Evolutionary conservation across 2,329 filamentous ascomycete species (phyloP), one percentile per base, ranked within the genome.

Genomic region (Bipolaris cookei): DNA sequence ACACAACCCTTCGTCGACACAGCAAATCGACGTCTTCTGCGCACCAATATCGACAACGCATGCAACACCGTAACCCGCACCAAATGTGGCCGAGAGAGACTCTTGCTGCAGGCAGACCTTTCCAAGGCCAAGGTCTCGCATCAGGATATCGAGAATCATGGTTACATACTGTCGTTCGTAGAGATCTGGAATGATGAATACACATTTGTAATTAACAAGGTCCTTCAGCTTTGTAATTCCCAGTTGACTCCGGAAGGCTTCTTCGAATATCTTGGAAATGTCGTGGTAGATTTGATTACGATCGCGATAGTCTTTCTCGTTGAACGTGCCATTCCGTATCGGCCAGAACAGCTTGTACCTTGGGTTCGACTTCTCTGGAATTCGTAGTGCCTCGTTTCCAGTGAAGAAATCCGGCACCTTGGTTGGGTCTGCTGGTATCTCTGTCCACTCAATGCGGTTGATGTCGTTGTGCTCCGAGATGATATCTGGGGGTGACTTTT

Each of bases 11-110:
- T 99, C 95, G 69, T 99, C 95, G 10, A 99, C 93, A 66, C 95
- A 99, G 61, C 93, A 94, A 30, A 99, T 90, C 0, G 95, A 96
- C 1, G 95, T 98, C 83, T 99, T 99, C 74, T 98, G 92, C 0
- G 95, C 94, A 11, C 95, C 95, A 54, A 99, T 90, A 73, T 99
- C 95, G 10, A 99, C 92, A 54, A 99, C 92, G 68, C 95, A 99
- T 18, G 92, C 90, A 61, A 91, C 92, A 0, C 93, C 96, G 71
- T 96, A 97, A 6, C 95, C 95, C 3, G 94, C 95, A 11, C 95
- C 95, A 74, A 97, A 99, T 0, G 92, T 95, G 3, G 93, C 94
- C 0, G 94, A 93, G 71, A 98, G 86, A 70, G 92, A 96, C 78
- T 99, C 95, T 76, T 99, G 95, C 57, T 98, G 92, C 72, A 99